These are phyloP conservation scores for Cadophora malorum DNA, from an alignment of 2,329 filamentous ascomycete species.

Conservation along the genomic window DNA sequence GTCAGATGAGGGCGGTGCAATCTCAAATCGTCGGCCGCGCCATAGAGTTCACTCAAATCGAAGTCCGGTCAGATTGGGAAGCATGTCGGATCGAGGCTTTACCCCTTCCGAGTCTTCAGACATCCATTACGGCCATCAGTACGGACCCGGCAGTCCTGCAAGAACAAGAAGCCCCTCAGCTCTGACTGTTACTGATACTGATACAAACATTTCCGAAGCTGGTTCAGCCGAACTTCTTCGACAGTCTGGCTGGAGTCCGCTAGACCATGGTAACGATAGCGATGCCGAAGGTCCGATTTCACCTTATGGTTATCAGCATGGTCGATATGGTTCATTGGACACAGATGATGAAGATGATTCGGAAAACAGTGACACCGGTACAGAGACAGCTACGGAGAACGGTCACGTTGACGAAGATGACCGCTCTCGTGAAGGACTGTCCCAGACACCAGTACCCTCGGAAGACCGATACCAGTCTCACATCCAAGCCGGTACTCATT, in stretches of 20 bases:
- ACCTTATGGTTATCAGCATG: constrained; percentile 25
- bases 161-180: constrained; percentile 33
- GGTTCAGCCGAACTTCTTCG: constrained; percentile 40
- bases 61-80: constrained; percentile 10
- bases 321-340: constrained; percentile 20
- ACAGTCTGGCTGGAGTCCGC: constrained; percentile 44
- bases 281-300: constrained; percentile 36
- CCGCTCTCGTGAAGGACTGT: constrained; percentile 34
- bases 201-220: constrained; percentile 41
- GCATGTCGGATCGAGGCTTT: neutral
- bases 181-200: constrained; percentile 33
- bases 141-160: constrained; percentile 14
- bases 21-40: constrained; percentile 38
- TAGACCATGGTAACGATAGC: constrained; percentile 44
- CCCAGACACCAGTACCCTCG: constrained; percentile 33
- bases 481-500: constrained; percentile 17
- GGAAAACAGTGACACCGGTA: constrained; percentile 40
- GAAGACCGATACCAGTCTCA: constrained; percentile 23
- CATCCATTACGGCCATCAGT: constrained; percentile 22
- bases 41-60: constrained; percentile 20
- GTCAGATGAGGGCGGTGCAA: constrained; percentile 43
- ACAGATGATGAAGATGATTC: constrained; percentile 30
- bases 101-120: constrained; percentile 9
- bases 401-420: constrained; percentile 36
- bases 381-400: constrained; percentile 41